Base-by-base conservation (phyloP, 1,284 basidiomycete species). In the Mycosarcoma mackinlayi region DNA sequence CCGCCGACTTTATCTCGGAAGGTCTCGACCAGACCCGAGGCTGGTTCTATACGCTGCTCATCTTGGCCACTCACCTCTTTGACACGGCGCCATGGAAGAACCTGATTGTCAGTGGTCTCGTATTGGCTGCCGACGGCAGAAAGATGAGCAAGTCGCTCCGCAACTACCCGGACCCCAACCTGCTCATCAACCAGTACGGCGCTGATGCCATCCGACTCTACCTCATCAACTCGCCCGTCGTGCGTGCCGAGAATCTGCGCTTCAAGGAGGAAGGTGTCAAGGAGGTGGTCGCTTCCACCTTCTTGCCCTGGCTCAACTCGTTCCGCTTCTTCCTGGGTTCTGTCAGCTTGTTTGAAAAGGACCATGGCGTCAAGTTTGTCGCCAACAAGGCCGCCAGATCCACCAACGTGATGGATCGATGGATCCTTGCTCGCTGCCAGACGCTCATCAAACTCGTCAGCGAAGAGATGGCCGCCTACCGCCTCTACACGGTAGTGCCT, bases 271-370 rank as follows among this genome's bases (percentile, higher is more conserved):
- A 95, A 72, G 96, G 96, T 71, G 96, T 99, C 56, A 92, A 93
- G 75, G 95, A 98, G 76, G 94, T 98, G 62, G 88, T 98, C 75
- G 92, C 93, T 30, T 91, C 92, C 21, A 94, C 97, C 27, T 90
- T 98, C 75, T 87, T 98, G 35, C 96, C 95, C n/a, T 98, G 95
- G 94, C 88, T 98, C 83, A 98, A 98, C 84, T 92, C 94, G 52
- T 95, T 95, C 89, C 92, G 95, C 73, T 99, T 99, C 88, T 97
- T 98, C 89, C 87, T 98, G 55, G 93, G 92, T n/a, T 95, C 98
- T 83, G 92, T 90, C 38, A 90, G 89, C 11, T 86, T 98, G 28
- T 87, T 94, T 73, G 91, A 94, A 84, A 96, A 96, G 84, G 88
- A 89, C 21, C 88, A 88, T 8, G 89, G 89, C 23, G 85, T 89